These are phyloP conservation scores for Hemerocallis citrina DNA, from an alignment of 106 monocot genomes.

Conservation along the genomic window DNA sequence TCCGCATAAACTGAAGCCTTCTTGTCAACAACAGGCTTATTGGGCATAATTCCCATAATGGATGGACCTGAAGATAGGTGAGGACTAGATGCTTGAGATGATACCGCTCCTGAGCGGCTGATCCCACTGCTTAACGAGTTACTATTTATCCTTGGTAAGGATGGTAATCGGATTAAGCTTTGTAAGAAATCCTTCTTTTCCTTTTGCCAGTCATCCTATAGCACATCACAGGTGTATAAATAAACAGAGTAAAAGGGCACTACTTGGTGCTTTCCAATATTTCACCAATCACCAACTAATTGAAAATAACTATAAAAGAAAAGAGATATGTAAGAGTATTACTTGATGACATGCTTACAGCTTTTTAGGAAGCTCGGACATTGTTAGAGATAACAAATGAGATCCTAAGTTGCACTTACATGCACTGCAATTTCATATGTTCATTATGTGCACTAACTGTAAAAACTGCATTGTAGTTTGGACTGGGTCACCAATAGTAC, in stretches of 20 bases:
- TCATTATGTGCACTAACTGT: neutral
- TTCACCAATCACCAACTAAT: neutral
- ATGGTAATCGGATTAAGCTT: constrained; percentile 66
- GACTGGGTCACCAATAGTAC: too few species aligned
- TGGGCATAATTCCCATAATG: constrained; percentile 30
- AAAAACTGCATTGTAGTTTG: too few species aligned
- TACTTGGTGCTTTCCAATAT: neutral
- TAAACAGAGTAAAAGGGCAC: neutral
- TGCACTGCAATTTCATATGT: neutral
- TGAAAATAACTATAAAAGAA: neutral
- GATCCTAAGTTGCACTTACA: neutral
- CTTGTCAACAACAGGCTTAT: constrained; percentile 63
- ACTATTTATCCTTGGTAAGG: constrained; percentile 67
- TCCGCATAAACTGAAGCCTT: constrained; percentile 90
- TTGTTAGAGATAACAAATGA: neutral
- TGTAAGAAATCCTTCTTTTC: constrained; percentile 87
- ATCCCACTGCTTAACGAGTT: constrained; percentile 32
- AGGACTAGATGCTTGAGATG: constrained; percentile 51
- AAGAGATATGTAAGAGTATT: too few species aligned
- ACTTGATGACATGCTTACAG: neutral
- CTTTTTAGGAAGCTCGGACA: neutral
- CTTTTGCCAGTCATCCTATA: constrained; percentile 94
- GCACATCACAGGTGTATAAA: neutral
- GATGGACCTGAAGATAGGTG: constrained; percentile 33
- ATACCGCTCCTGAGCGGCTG: constrained; percentile 21